Percentiles rank a stretch among this genome's conserved stretches.
phyloP scores from a whole-genome alignment of 2,329 filamentous ascomycete species.

The Thielaviopsis ethacetica region DNA sequence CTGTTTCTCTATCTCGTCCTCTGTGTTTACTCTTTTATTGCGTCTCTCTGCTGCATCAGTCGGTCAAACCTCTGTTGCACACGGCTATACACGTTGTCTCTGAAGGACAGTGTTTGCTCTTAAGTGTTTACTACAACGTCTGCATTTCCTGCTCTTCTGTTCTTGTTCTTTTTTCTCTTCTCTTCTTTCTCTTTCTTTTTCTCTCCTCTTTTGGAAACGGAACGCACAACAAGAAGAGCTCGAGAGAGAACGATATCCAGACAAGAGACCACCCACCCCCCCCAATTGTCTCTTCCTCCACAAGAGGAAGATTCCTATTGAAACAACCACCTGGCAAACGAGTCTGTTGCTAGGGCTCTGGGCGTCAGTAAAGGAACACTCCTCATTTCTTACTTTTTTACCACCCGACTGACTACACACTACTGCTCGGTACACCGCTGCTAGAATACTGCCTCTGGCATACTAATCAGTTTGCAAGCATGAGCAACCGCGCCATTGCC shows the following conservation, averaged over 20 bases:
- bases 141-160: neutral
- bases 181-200: neutral
- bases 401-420: too few species aligned
- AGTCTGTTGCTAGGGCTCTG: too few species aligned
- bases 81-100: neutral
- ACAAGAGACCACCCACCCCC: too few species aligned
- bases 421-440: too few species aligned
- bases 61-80: neutral
- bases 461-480: constrained; percentile 5
- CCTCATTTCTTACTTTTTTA: too few species aligned
- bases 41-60: neutral
- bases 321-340: too few species aligned
- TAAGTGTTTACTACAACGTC: neutral
- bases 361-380: too few species aligned
- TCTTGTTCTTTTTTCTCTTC: neutral
- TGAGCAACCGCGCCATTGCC: constrained; percentile 9
- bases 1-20: neutral
- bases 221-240: neutral
- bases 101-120: neutral
- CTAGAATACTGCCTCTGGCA: too few species aligned
- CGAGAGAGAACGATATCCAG: neutral
- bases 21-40: neutral
- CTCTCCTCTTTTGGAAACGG: neutral
- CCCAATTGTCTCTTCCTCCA: too few species aligned
- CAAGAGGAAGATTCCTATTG: too few species aligned